A percentile compares a stretch with the other conserved stretches of the same genome.
Conservation (phyloP, 2,329 filamentous ascomycete genomes). For the Beauveria asiatica region DNA sequence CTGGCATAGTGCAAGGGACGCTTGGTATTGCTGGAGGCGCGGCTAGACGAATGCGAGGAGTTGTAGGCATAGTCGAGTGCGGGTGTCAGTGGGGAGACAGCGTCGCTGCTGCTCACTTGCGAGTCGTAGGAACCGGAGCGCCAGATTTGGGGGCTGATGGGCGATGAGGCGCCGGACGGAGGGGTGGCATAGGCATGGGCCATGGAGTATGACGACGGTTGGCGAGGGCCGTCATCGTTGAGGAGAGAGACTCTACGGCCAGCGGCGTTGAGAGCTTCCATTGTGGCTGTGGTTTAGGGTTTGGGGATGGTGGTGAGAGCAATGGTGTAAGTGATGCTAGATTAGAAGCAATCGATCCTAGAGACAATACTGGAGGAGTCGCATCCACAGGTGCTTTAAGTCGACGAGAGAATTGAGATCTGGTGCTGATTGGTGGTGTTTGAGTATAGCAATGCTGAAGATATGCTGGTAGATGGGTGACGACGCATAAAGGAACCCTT, state of each 20-base stretch:
- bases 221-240: constrained; percentile 43
- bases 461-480: background rate
- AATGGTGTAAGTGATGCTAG: constrained; percentile 1
- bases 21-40: constrained; percentile 29
- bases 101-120: constrained; percentile 40
- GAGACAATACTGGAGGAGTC: background rate
- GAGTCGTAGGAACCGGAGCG: constrained; percentile 56
- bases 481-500: background rate
- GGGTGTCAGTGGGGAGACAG: constrained; percentile 48
- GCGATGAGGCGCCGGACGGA: constrained; percentile 35
- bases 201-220: constrained; percentile 26
- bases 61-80: constrained; percentile 34
- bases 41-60: constrained; percentile 24
- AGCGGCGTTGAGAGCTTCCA: constrained; percentile 48
- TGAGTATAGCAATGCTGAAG: background rate
- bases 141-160: constrained; percentile 48
- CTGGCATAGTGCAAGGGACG: constrained; percentile 34
- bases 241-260: constrained; percentile 52
- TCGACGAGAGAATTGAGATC: background rate
- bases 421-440: background rate
- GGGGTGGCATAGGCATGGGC: constrained; percentile 26
- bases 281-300: constrained; percentile 19
- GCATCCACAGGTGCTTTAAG: background rate
- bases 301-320: background rate
- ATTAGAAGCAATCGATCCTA: background rate